Percentiles rank a stretch among this genome's conserved stretches.
These are phyloP conservation scores for Backusella macrospora DNA, from an alignment of 192 early-diverging fungal genomes.

Conservation along the genomic window DNA sequence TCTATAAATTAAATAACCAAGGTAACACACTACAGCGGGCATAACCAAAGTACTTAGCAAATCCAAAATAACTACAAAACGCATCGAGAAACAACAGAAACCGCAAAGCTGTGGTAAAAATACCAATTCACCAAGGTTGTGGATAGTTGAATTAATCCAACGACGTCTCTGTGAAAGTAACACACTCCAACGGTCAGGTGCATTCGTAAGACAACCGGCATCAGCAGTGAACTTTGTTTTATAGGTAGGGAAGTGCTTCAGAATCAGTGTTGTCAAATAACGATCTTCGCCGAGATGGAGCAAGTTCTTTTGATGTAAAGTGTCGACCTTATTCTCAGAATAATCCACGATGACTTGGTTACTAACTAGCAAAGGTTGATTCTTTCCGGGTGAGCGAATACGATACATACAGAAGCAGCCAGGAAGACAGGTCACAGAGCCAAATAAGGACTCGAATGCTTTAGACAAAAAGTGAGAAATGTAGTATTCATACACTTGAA, in stretches of 20 bases:
- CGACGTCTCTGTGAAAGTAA: constrained; percentile 96
- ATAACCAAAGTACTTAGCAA: constrained; percentile 89
- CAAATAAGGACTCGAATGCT: constrained; percentile 96
- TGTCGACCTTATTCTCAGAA: constrained; percentile 90
- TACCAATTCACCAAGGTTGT: constrained; percentile 94
- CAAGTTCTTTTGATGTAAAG: constrained; percentile 98
- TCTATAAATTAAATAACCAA: constrained; percentile 81
- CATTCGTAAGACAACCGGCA: constrained; percentile 90
- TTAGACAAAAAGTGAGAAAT: constrained; percentile 95
- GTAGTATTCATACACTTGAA: constrained; percentile 99
- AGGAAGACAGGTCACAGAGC: constrained; percentile 94
- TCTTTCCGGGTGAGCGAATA: constrained; percentile 83
- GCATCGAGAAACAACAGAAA: constrained; percentile 96
- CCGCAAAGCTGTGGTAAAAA: constrained; percentile 95
- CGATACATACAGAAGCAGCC: constrained; percentile 99
- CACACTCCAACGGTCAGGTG: constrained; percentile 91
- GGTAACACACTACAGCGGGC: constrained; percentile 88
- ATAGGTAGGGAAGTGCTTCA: constrained; percentile 97
- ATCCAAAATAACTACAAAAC: constrained; percentile 94
- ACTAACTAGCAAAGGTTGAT: constrained; percentile 85
- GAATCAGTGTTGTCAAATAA: constrained; percentile 87
- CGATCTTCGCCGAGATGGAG: constrained; percentile 98
- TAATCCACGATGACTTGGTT: constrained; percentile 92
- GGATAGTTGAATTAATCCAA: constrained; percentile 99
- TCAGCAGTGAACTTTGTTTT: constrained; percentile 91